Evolutionary conservation across 805 yeast genomes (phyloP).

Genomic region (Jamesozyma spencerorum): DNA sequence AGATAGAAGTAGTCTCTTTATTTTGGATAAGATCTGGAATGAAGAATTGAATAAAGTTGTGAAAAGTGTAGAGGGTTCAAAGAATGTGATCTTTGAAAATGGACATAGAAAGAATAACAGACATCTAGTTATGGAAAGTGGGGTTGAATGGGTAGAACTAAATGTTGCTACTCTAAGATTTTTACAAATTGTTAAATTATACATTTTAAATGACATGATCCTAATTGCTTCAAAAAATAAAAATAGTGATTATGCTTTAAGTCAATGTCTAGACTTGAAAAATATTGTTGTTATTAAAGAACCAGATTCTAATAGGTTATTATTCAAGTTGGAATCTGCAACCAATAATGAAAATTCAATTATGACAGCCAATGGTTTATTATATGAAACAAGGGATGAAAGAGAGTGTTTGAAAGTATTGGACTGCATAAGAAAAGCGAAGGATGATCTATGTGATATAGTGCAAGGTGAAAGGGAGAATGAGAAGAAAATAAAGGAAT

Average conservation of each 20-base stretch:
- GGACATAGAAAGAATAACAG: constrained; percentile 38
- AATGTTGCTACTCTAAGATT: constrained; percentile 81
- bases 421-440: constrained; percentile 51
- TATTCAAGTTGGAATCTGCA: constrained; percentile 13
- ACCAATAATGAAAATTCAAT: constrained; percentile 8
- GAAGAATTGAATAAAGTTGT: constrained; percentile 58
- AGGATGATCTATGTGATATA: constrained; percentile 49
- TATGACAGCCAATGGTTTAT: constrained; percentile 3
- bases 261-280: constrained; percentile 68
- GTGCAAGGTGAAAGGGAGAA: constrained; percentile 41
- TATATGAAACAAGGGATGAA: constrained; percentile 21
- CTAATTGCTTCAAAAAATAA: constrained; percentile 60
- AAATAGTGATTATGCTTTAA: constrained; percentile 48
- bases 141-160: constrained; percentile 74
- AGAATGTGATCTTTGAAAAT: constrained; percentile 5
- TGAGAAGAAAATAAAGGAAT: constrained; percentile 36
- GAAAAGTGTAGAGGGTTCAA: constrained; percentile 81
- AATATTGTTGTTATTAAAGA: constrained; percentile 42
- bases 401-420: constrained; percentile 34
- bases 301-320: constrained; percentile 12
- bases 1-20: constrained; percentile 61
- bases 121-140: constrained; percentile 65
- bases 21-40: constrained; percentile 77
- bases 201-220: constrained; percentile 67
- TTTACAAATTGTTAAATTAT: constrained; percentile 63